Evolutionary conservation across 2,329 filamentous ascomycete genomes (phyloP).

Genomic region (Verticillium longisporum): DNA sequence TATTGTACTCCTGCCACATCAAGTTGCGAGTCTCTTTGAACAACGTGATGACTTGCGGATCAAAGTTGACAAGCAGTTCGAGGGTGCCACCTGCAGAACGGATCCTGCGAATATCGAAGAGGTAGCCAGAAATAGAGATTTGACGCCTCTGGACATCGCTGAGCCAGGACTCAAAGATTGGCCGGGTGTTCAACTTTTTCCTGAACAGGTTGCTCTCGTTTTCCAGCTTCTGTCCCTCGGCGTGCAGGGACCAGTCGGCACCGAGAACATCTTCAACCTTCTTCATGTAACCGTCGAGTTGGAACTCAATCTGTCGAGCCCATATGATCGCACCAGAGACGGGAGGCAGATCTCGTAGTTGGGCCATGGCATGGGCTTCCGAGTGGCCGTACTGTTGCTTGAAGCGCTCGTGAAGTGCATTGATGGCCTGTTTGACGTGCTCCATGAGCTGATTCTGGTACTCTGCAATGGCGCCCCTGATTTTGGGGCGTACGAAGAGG

Average conservation of each 20-base stretch:
- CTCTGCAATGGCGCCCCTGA: constrained; percentile 93
- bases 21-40: constrained; percentile 99
- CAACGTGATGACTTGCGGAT: constrained; percentile 90
- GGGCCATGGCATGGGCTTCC: constrained; percentile 96
- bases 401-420: constrained; percentile 88
- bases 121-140: constrained; percentile 82
- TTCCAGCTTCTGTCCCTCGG: constrained; percentile 90
- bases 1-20: constrained; percentile 88
- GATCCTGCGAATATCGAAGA: constrained; percentile 85
- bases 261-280: constrained; percentile 98
- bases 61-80: constrained; percentile 91
- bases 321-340: constrained; percentile 97
- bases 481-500: constrained; percentile 96
- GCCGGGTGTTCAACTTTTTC: constrained; percentile 88
- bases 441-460: constrained; percentile 98
- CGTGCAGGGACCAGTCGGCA: constrained; percentile 87
- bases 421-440: constrained; percentile 95
- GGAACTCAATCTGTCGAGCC: constrained; percentile 93
- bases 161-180: constrained; percentile 94
- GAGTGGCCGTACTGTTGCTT: constrained; percentile 99
- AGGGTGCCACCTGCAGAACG: constrained; percentile 84
- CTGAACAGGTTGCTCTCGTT: constrained; percentile 89
- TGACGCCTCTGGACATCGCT: constrained; percentile 83
- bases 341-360: constrained; percentile 88
- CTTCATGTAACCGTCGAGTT: constrained; percentile 94